These are phyloP conservation scores for Solanum aculeatissimum DNA, from an alignment of 305 asterid genomes.

Conservation along the genomic window DNA sequence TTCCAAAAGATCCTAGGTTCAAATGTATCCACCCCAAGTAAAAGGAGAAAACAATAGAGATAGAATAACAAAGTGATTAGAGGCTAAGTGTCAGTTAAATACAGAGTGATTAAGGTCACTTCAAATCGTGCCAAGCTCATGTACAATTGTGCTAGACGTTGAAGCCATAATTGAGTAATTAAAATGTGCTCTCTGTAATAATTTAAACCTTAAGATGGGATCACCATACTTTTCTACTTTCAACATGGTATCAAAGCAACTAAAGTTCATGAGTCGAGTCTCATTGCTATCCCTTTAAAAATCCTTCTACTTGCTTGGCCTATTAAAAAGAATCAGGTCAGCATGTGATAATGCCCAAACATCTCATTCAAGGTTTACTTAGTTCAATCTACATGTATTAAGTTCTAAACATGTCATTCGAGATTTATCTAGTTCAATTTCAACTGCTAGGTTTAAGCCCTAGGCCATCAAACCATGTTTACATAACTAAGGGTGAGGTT, in stretches of 20 bases:
- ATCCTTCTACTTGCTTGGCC: background rate
- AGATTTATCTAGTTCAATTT: background rate
- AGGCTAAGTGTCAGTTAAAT: background rate
- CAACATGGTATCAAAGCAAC: background rate
- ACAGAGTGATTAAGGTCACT: background rate
- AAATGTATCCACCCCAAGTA: too few relatives aligned
- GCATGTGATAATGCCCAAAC: background rate
- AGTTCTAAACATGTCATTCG: background rate
- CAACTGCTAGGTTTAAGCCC: background rate
- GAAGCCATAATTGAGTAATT: background rate
- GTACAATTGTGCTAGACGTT: background rate
- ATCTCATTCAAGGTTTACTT: background rate
- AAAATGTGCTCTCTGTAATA: background rate
- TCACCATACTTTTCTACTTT: background rate
- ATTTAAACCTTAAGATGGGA: background rate
- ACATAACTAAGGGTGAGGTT: background rate
- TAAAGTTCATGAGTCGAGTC: background rate
- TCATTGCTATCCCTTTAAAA: background rate
- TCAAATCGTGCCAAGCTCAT: background rate
- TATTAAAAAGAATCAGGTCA: background rate
- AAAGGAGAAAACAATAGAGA: too few relatives aligned
- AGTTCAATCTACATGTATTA: background rate
- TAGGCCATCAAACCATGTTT: background rate
- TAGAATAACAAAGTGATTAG: background rate
- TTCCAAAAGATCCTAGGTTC: too few relatives aligned